These are phyloP conservation scores for Liquidambar formosana DNA, from an alignment of 164 flowering plant genomes.

Conservation along the genomic window DNA sequence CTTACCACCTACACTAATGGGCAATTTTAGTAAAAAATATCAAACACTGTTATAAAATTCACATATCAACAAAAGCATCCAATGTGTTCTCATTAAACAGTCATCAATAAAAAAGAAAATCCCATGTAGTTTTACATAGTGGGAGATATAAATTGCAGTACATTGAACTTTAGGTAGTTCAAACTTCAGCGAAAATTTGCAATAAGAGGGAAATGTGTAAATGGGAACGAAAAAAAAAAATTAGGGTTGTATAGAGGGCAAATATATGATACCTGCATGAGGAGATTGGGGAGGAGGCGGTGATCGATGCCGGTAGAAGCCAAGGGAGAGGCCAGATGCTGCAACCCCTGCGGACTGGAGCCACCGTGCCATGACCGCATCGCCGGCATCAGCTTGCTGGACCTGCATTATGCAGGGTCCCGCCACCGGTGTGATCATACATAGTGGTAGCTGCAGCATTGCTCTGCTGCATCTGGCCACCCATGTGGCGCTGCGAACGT, in stretches of 20 bases:
- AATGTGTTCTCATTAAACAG: too few relatives aligned
- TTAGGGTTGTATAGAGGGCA: background rate
- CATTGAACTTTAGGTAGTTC: too few relatives aligned
- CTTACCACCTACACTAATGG: too few relatives aligned
- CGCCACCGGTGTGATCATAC: conserved; percentile 71
- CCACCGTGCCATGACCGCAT: conserved; percentile 98
- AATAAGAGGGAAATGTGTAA: too few relatives aligned
- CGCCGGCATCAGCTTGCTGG: conserved; percentile 77
- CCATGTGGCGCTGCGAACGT: conserved; percentile 92
- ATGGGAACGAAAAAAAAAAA: background rate
- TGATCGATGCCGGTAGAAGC: conserved; percentile 80
- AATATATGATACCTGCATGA: conserved; percentile 70
- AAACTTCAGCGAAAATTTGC: too few relatives aligned
- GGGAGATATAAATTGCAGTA: too few relatives aligned
- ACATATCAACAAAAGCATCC: too few relatives aligned
- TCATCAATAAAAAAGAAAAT: too few relatives aligned
- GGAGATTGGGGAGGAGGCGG: conserved; percentile 77
- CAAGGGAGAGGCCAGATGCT: conserved; percentile 97
- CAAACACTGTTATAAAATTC: too few relatives aligned
- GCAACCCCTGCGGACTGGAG: conserved; percentile 98
- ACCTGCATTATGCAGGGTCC: conserved; percentile 51
- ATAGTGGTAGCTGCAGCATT: conserved; percentile 85
- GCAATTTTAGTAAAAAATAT: too few relatives aligned
- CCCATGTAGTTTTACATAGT: too few relatives aligned
- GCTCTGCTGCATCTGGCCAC: conserved; percentile 99